These are phyloP conservation scores for Lentinus tigrinus DNA, from an alignment of 768 basidiomycete species.

Conservation along the genomic window DNA sequence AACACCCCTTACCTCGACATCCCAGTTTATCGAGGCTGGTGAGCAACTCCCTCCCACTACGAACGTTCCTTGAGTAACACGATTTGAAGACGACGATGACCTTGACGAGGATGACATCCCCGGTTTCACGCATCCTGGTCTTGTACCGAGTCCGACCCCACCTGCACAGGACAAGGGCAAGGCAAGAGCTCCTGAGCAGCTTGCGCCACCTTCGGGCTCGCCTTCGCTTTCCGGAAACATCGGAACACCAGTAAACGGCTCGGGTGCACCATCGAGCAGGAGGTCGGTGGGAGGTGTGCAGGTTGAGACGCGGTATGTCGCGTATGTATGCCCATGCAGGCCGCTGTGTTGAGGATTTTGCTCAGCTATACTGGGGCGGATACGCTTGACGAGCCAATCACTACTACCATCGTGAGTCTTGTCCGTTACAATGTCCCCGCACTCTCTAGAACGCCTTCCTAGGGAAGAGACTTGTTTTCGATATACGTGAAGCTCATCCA, in stretches of 20 bases:
- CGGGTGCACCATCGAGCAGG: conserved; percentile 40
- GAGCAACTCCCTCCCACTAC: conserved; percentile 4
- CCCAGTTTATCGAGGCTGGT: conserved; percentile 84
- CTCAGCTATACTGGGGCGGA: conserved; percentile 76
- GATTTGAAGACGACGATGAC: conserved; percentile 66
- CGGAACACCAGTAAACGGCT: conserved; percentile 43
- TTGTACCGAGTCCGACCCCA: conserved; percentile 36
- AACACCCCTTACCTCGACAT: conserved; percentile 48
- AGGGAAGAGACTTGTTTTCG: conserved; percentile 88
- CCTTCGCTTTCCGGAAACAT: conserved; percentile 70
- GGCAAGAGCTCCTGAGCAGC: conserved; percentile 56
- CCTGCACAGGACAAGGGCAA: conserved; percentile 68
- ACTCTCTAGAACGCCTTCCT: background rate
- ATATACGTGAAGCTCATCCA: conserved; percentile 93
- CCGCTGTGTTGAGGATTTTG: background rate
- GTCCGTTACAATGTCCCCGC: conserved; percentile 9
- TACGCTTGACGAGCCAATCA: conserved; percentile 91
- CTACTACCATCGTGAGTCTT: conserved; percentile 78
- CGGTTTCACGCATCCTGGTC: conserved; percentile 66
- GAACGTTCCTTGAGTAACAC: background rate
- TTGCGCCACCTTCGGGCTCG: conserved; percentile 40
- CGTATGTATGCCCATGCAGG: background rate
- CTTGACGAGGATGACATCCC: conserved; percentile 81
- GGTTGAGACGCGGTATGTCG: conserved; percentile 79
- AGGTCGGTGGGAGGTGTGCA: conserved; percentile 81